Evolutionary conservation across 164 flowering plant species (phyloP).

Genomic region (Brasenia schreberi): DNA sequence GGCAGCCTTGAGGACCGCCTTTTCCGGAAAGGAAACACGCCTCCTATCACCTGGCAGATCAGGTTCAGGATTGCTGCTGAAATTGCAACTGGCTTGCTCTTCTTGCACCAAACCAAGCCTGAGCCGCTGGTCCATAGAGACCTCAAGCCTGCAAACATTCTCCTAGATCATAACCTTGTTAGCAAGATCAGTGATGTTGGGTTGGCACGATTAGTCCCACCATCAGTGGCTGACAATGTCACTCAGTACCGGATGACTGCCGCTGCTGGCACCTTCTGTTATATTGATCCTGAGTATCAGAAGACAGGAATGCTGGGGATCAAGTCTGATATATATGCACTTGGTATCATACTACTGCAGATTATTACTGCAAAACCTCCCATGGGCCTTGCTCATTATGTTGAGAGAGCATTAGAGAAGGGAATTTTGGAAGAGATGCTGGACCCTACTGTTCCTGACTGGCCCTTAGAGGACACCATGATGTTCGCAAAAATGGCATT

Average conservation of each 20-base stretch:
- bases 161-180: constrained; percentile 40
- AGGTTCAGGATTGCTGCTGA: constrained; percentile 47
- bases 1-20: constrained; percentile 58
- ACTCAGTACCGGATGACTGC: constrained; percentile 44
- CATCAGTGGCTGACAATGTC: constrained; percentile 27
- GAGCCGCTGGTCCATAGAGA: constrained; percentile 63
- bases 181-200: constrained; percentile 55
- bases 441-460: constrained; percentile 38
- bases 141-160: constrained; percentile 54
- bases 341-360: constrained; percentile 48
- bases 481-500: constrained; percentile 29
- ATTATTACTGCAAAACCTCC: constrained; percentile 33
- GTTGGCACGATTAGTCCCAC: constrained; percentile 50
- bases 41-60: constrained; percentile 33
- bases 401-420: constrained; percentile 28
- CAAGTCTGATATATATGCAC: constrained; percentile 49
- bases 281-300: constrained; percentile 62
- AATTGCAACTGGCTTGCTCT: constrained; percentile 46
- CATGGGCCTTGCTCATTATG: constrained; percentile 37
- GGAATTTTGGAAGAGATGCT: constrained; percentile 23
- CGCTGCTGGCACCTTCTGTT: constrained; percentile 58
- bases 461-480: constrained; percentile 39
- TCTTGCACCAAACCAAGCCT: constrained; percentile 54
- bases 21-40: constrained; percentile 21
- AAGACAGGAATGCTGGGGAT: constrained; percentile 53